These are phyloP conservation scores for Coffea canephora DNA, from an alignment of 257 asterid genomes.

Conservation along the genomic window DNA sequence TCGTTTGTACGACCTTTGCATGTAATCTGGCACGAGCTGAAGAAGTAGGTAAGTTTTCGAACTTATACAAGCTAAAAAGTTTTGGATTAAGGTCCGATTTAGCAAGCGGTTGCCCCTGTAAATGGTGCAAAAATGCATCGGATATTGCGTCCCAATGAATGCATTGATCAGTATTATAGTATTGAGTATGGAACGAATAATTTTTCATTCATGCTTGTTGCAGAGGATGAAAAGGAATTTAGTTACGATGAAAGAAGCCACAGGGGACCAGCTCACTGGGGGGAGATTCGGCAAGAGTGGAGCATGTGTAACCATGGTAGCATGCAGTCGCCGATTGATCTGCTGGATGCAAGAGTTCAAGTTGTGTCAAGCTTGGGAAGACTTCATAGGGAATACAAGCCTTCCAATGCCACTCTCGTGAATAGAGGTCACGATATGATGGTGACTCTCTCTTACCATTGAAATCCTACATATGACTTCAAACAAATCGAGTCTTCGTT, in stretches of 20 bases:
- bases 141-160: no score
- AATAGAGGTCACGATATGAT: conserved; percentile 86
- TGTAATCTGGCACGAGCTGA: conserved; percentile 32
- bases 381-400: conserved; percentile 37
- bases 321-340: conserved; percentile 77
- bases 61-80: background rate
- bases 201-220: background rate
- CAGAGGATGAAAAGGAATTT: conserved; percentile 71
- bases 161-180: no score
- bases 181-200: background rate
- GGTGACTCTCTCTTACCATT: conserved; percentile 24
- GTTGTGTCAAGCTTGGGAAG: conserved; percentile 48
- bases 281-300: conserved; percentile 67
- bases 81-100: no score
- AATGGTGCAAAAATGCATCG: background rate
- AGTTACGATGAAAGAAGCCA: conserved; percentile 47
- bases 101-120: background rate
- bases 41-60: conserved; percentile 45
- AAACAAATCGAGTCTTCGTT: no score
- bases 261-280: conserved; percentile 72
- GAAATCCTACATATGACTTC: no score
- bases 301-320: conserved; percentile 44
- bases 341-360: conserved; percentile 49
- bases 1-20: conserved; percentile 29
- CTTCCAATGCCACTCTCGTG: conserved; percentile 57